Evolutionary conservation across 495 filamentous ascomycete species (phyloP).

Genomic region (Aspergillus kassunensis): DNA sequence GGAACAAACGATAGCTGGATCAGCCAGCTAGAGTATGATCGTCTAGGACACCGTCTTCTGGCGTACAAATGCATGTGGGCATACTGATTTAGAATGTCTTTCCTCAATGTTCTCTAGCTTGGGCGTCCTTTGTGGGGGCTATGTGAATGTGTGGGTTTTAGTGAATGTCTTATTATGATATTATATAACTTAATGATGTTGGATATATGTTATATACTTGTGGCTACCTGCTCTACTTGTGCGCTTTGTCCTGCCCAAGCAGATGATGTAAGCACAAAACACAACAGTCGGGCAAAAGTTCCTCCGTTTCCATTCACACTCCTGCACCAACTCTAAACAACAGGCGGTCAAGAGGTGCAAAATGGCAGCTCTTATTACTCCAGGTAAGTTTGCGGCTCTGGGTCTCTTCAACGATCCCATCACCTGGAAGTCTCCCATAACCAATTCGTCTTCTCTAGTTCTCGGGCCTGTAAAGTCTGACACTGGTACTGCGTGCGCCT

Average conservation of each 20-base stretch:
- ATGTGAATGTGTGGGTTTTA: background rate
- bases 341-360: slow-evolving; percentile 22
- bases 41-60: slow-evolving; percentile 72
- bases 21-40: slow-evolving; percentile 79
- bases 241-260: too few species aligned
- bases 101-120: slow-evolving; percentile 10
- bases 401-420: background rate
- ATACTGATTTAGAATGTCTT: slow-evolving; percentile 40
- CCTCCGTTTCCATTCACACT: background rate
- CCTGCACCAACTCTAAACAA: slow-evolving; percentile 10
- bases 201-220: slow-evolving; percentile 2
- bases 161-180: slow-evolving; percentile 4
- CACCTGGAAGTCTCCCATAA: background rate
- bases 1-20: slow-evolving; percentile 94
- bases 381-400: slow-evolving; percentile 21
- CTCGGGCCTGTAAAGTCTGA: slow-evolving; percentile 14
- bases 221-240: background rate
- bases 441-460: slow-evolving; percentile 2
- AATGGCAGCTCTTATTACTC: slow-evolving; percentile 18
- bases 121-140: background rate
- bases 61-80: slow-evolving; percentile 88
- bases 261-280: background rate
- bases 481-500: background rate
- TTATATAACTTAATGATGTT: slow-evolving; percentile 13
- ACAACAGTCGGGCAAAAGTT: slow-evolving; percentile 8